A percentile compares a stretch with the other conserved stretches of the same genome.
Evolutionary conservation across 805 yeast genomes (phyloP).

Genomic region (Kazachstania bromeliacearum): DNA sequence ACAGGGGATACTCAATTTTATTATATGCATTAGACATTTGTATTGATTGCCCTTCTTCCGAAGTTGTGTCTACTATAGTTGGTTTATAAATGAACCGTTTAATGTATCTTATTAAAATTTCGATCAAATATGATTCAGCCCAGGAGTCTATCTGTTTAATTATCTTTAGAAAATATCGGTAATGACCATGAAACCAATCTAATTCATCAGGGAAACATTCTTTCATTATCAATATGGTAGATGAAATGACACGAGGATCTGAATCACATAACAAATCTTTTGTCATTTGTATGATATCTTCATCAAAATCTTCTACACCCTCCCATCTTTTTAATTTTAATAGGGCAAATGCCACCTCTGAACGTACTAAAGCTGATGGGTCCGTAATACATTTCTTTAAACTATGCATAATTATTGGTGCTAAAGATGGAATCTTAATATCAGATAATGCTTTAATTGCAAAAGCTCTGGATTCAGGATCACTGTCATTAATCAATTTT

Average conservation of each 20-base stretch:
- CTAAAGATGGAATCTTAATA: conserved; percentile 70
- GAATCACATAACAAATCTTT: conserved; percentile 52
- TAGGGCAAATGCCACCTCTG: conserved; percentile 70
- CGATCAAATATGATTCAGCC: conserved; percentile 52
- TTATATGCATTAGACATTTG: conserved; percentile 38
- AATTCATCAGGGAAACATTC: conserved; percentile 47
- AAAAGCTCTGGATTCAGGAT: conserved; percentile 57
- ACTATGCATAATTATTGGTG: conserved; percentile 68
- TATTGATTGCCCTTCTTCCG: conserved; percentile 11
- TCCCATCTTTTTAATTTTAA: conserved; percentile 40
- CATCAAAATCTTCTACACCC: conserved; percentile 31
- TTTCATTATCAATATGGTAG: conserved; percentile 51
- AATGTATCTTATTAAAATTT: conserved; percentile 57
- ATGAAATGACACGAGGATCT: conserved; percentile 56
- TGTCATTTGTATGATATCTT: conserved; percentile 43
- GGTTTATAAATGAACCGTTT: conserved; percentile 54
- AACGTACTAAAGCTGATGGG: conserved; percentile 65
- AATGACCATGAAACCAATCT: conserved; percentile 63
- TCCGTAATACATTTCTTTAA: conserved; percentile 62
- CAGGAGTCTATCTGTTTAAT: conserved; percentile 57
- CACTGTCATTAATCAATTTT: conserved; percentile 62
- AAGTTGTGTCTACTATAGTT: conserved; percentile 29
- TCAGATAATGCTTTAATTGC: conserved; percentile 75
- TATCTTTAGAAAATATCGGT: conserved; percentile 44
- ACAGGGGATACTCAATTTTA: conserved; percentile 31